Base-by-base conservation (phyloP, 192 early-diverging fungal genomes). In the Backusella westeae region DNA sequence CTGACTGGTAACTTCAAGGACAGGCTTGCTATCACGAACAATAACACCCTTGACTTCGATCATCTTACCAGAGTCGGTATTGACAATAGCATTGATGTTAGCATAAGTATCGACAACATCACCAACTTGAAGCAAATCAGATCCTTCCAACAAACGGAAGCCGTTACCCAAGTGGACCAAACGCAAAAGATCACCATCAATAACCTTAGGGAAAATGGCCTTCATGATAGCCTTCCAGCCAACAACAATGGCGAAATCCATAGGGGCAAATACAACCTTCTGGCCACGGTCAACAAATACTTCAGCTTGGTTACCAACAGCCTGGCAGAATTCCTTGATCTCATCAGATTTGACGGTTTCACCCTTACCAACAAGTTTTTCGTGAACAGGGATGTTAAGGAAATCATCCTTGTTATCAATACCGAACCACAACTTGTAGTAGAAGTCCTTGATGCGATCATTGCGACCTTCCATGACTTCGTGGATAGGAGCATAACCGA, bases 181-280 rank as follows among this genome's bases (percentile, higher is more conserved):
- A 69, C 90, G 89, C 78, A 98, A 88, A 59, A 98, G 88, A 77
- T 98, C 96, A 63, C 95, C 96, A 81, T 98, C 94, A 72, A 98
- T 95, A 29, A 94, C 92, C 83, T 94, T 94, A 67, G 96, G 94
- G 87, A 96, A 89, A 69, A 98, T 95, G 26, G 94, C 95, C 85
- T 94, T 93, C 81, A 96, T 93, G 71, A 97, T 93, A 39, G 92
- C 87, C 89, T 92, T 89, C 96, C 96, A 93, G 41, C 93, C 95
- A 70, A 94, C 94, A 69, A 96, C 94, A 73, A 98, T 98, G 71
- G 94, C 95, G 85, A 95, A 97, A 86, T 97, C 95, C 94, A 98
- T 93, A 26, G 97, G 97, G 53, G 92, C 90, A 77, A 83, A 87
- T 34, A 91, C 81, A 32, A 90, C 83, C 82, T 92, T 87, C 76